A percentile compares a stretch with the other conserved stretches of the same genome.
Conservation (phyloP, 345 rosid genomes). For the Salix purpurea region DNA sequence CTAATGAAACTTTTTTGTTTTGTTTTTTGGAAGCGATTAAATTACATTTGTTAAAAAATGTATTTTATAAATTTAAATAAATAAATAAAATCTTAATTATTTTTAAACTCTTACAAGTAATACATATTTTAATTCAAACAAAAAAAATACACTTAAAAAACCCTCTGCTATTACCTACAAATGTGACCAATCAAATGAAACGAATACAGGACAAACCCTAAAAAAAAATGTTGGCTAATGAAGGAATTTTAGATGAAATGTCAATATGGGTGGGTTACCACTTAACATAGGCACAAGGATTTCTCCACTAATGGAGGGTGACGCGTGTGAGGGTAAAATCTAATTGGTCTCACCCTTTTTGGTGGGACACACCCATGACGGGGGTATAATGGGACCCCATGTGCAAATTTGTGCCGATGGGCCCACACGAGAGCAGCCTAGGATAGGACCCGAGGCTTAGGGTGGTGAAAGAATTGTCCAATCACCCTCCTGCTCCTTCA, state of each 20-base stretch:
- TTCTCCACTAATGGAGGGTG: conserved; percentile 65
- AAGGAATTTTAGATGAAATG: background rate
- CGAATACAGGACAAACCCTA: background rate
- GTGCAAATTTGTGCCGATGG: conserved; percentile 3
- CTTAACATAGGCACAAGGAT: conserved; percentile 37
- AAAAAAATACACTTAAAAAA: too few species aligned
- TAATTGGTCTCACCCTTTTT: conserved; percentile 23
- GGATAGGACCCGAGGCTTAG: background rate
- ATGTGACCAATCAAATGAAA: too few species aligned
- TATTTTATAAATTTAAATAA: too few species aligned
- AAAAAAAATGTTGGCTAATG: background rate
- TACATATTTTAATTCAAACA: too few species aligned
- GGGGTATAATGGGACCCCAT: conserved; percentile 36
- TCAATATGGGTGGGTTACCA: conserved; percentile 22
- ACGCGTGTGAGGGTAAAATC: conserved; percentile 51
- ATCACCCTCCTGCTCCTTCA: conserved; percentile 22
- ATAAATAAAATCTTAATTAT: too few species aligned
- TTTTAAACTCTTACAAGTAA: too few species aligned
- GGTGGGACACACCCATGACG: conserved; percentile 31
- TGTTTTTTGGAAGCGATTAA: too few species aligned
- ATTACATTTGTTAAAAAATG: too few species aligned
- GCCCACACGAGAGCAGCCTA: background rate
- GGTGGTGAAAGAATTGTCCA: conserved; percentile 33
- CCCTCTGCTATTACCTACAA: too few species aligned
- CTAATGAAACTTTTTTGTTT: too few species aligned